Evolutionary conservation across 768 basidiomycete genomes (phyloP), one percentile per base, ranked within the genome.

Genomic region (Phallus indusiatus): DNA sequence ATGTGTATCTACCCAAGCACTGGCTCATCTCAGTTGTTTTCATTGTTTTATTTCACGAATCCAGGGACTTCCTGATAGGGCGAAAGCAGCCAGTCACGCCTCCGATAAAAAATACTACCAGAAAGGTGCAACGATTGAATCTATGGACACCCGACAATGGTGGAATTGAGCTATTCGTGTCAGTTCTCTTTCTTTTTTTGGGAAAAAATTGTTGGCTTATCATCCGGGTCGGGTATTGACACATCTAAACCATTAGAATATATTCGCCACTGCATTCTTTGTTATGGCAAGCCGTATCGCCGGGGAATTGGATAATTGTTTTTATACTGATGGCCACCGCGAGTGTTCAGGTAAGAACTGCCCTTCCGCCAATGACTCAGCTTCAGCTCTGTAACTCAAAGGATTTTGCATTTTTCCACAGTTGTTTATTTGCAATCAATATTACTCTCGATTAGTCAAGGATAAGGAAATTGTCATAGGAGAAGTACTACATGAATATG

Each of bases 401-500:
- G 28, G 28, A 28, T 28, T 28, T 28, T 28, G 28, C 28, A 42
- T 42, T n/a, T n/a, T 42, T 42, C 22, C 53, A 7, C 34, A 88
- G 84, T 65, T 82, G 51, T 75, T 81, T 55, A 71, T 68, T 10
- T 63, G 84, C 62, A 78, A 74, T 12, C 73, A 74, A 54, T 78
- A 80, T 50, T 93, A 86, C 70, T 78, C 80, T 36, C 74, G 76
- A 1, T 67, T 90, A 60, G 53, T 92, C 17, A 91, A 88, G 67
- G 90, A 93, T 73, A 82, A 78, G 63, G 81, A 78, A 46, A 81
- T 89, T 51, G 79, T 93, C 59, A 79, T 86, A 10, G 80, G 85
- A 2, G 90, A 92, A 67, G 87, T 91, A 17, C 77, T 93, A 78
- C 80, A 83, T 65, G 90, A 93, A 70, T 93, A 93, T 65, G 87